Percentiles rank a stretch among this genome's conserved stretches.
Conservation (phyloP, 2,329 filamentous ascomycete genomes). For the Blastomyces parvus region DNA sequence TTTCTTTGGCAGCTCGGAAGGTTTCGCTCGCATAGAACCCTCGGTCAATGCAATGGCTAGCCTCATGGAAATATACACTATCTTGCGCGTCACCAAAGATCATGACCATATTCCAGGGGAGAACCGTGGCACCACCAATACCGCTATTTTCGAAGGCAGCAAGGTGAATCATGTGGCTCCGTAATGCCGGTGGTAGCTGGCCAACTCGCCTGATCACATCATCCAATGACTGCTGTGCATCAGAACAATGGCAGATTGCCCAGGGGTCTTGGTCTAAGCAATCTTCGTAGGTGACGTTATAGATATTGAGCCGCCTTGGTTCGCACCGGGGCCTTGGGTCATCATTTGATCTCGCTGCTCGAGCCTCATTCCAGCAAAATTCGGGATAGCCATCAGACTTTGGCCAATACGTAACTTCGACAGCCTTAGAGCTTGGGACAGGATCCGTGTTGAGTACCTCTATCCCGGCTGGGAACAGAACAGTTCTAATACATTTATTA, state of each 20-base stretch:
- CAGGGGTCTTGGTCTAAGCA: neutral
- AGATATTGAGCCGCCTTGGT: neutral
- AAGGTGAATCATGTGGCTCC: neutral
- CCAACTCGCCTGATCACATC: neutral
- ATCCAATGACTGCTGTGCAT: neutral
- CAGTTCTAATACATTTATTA: neutral
- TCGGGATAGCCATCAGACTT: neutral
- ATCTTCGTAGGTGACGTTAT: neutral
- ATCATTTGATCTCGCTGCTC: neutral
- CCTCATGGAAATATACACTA: neutral
- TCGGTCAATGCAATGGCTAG: neutral
- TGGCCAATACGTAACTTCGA: neutral
- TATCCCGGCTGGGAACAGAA: neutral
- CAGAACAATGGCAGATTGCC: neutral
- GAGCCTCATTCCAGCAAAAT: conserved; percentile 2
- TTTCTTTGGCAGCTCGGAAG: neutral
- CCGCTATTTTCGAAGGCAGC: neutral
- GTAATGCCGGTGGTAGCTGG: neutral
- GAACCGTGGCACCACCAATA: neutral
- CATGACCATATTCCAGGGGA: neutral
- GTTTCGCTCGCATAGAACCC: neutral
- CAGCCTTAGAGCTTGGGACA: neutral
- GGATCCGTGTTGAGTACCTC: neutral
- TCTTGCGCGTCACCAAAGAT: neutral
- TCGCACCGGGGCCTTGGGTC: neutral